These are phyloP conservation scores for Sanghuangporus sanghuang DNA, from an alignment of 1,284 basidiomycete genomes.

Conservation along the genomic window DNA sequence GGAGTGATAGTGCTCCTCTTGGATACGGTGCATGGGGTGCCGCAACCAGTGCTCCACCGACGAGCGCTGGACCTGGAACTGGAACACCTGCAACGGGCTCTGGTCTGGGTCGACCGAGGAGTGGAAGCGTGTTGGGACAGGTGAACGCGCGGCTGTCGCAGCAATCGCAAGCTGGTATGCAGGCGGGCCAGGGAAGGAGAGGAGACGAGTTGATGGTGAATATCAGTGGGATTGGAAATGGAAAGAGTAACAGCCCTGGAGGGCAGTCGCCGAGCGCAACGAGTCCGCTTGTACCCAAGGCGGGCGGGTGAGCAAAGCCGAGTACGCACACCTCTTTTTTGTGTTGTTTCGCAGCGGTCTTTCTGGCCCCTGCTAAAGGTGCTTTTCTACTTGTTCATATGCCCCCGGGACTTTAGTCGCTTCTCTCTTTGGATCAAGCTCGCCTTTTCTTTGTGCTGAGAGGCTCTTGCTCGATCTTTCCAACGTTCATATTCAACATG, in stretches of 20 bases:
- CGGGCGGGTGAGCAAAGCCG: not conserved
- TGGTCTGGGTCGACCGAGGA: slow-evolving; percentile 29
- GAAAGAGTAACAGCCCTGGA: not conserved
- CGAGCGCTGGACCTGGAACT: not conserved
- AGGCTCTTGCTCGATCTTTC: not conserved
- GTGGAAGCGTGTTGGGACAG: slow-evolving; percentile 31
- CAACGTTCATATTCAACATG: not conserved
- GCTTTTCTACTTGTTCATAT: not conserved
- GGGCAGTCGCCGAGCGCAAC: not conserved
- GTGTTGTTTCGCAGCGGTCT: not conserved
- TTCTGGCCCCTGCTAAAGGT: not conserved
- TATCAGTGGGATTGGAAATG: slow-evolving; percentile 13
- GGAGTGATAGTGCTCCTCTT: slow-evolving; percentile 44
- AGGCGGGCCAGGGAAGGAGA: not conserved
- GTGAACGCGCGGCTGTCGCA: slow-evolving; percentile 8
- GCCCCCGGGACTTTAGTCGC: not conserved
- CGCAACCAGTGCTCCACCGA: slow-evolving; percentile 7
- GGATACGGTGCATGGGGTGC: slow-evolving; percentile 34
- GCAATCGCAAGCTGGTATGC: not conserved
- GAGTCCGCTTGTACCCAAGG: slow-evolving; percentile 12
- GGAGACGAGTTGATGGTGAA: slow-evolving; percentile 15
- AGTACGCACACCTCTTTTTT: not conserved
- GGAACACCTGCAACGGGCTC: not conserved
- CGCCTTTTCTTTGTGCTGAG: not conserved
- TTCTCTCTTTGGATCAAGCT: not conserved